Base-by-base conservation (phyloP, 345 rosid species). In the Gossypioides kirkii region DNA sequence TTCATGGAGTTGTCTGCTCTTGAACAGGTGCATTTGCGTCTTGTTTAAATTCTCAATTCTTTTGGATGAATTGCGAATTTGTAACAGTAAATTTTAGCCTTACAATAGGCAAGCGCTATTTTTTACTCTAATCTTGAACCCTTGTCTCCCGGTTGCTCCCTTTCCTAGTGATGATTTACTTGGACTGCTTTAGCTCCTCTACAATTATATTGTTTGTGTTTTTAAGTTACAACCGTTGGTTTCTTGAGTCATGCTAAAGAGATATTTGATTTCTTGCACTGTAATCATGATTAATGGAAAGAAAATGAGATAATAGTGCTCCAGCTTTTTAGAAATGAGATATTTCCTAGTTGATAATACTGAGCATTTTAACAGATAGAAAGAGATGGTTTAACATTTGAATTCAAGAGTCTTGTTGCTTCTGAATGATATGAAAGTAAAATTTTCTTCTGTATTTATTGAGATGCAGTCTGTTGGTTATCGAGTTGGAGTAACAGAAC, bases 401-500 rank as follows among this genome's bases (percentile, higher is more conserved):
- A 42, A 18, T 41, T 64, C 17, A 64, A 11, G 17, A 64, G 3
- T 61, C 8, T 20, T 65, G 17, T 53, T 53, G 11, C 12, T 10
- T 53, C 38, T 17, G 6, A 16, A 71, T 43, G 60, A 50, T 26
- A 17, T 69, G 61, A 42, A 36, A 54, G 65, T 71, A 13, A 23
- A 42, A 0, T 54, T 32, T 10, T 73, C 13, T 43, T 68, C 66
- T 63, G 10, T 50, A 58, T 67, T 69, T 71, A 10, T 50, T 75
- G 76, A 56, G 43, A 74, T 82, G 82, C 89, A 94, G 98, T 90
- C 98, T 70, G 98, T 92, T 79, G 98, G 97, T 73, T 89, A 90
- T 83, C 90, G 91, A 78, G 92, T 94, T 79, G 98, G 97, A 78
- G 98, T 92, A 65, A 81, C 81, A 36, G 98, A 94, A 80, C 94